Conservation (phyloP, 2,329 filamentous ascomycete species). For the Bipolaris gigantea region DNA sequence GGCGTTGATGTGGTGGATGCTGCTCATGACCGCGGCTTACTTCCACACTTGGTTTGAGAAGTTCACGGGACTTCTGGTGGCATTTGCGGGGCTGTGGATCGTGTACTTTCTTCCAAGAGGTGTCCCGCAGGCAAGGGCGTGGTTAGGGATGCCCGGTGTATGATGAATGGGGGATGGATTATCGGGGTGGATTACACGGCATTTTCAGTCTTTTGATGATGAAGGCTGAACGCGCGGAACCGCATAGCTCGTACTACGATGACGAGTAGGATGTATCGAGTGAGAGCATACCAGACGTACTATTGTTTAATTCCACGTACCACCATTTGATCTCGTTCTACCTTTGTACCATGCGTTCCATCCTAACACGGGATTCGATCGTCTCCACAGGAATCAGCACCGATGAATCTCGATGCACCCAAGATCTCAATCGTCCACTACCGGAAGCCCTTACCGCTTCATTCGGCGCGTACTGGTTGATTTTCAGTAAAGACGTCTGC, state of each 20-base stretch:
- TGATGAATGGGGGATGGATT: slow-evolving; percentile 13
- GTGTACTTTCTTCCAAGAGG: slow-evolving; percentile 55
- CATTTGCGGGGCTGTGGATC: slow-evolving; percentile 49
- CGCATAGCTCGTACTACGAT: background rate
- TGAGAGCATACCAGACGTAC: slow-evolving; percentile 1
- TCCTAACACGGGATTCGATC: background rate
- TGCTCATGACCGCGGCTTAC: slow-evolving; percentile 97
- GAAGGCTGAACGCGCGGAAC: background rate
- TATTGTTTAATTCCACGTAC: slow-evolving; percentile 7
- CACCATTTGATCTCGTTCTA: background rate
- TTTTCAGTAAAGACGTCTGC: background rate
- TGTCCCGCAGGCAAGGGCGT: slow-evolving; percentile 46
- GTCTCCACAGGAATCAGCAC: background rate
- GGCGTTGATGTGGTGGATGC: slow-evolving; percentile 84
- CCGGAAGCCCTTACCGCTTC: background rate
- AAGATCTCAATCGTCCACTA: background rate
- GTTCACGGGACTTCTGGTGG: slow-evolving; percentile 57
- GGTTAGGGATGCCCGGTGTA: slow-evolving; percentile 53
- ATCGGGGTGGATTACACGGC: background rate
- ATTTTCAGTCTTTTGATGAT: background rate
- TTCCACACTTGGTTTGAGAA: slow-evolving; percentile 99
- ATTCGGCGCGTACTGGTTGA: background rate
- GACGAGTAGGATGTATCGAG: slow-evolving; percentile 3
- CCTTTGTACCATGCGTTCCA: background rate
- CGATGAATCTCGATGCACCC: background rate